These are phyloP conservation scores for Lithohypha guttulata DNA, from an alignment of 2,329 filamentous ascomycete species.

Conservation along the genomic window DNA sequence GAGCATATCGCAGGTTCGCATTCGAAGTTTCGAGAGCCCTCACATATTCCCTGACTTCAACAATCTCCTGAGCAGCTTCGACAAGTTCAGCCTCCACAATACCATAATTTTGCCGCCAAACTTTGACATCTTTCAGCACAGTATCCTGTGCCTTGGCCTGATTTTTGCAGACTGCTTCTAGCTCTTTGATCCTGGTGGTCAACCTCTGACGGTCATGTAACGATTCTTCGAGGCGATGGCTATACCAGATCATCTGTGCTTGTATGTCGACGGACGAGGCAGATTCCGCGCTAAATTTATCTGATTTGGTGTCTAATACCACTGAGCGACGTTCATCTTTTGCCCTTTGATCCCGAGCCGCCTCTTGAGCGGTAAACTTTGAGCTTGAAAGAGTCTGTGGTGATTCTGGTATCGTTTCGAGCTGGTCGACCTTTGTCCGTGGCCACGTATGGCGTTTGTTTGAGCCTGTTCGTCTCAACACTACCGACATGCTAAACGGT, in stretches of 20 bases:
- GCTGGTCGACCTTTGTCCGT: constrained; percentile 1
- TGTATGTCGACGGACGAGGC: background rate
- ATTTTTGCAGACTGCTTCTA: constrained; percentile 5
- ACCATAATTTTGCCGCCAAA: constrained; percentile 6
- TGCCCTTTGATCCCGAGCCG: background rate
- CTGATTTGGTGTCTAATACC: constrained; percentile 1
- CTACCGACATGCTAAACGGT: no score
- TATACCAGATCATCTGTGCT: constrained; percentile 8
- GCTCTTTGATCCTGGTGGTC: background rate
- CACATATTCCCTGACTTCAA: constrained; percentile 6
- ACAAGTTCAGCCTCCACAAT: constrained; percentile 1
- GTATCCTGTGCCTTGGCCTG: constrained; percentile 4
- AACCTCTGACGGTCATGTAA: constrained; percentile 3
- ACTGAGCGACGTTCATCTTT: background rate
- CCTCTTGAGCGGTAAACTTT: background rate
- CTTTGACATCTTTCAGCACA: background rate
- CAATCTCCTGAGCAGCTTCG: constrained; percentile 3
- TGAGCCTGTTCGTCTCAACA: background rate
- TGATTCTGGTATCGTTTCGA: constrained; percentile 6
- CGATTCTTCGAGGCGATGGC: constrained; percentile 4
- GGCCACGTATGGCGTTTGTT: constrained; percentile 6
- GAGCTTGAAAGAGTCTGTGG: background rate
- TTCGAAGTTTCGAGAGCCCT: constrained; percentile 4
- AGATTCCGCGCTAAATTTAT: background rate
- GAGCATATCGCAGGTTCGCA: constrained; percentile 6